A percentile compares a stretch with the other conserved stretches of the same genome.
Conservation (phyloP, 768 basidiomycete species). For the Macrolepiota fuliginosa region DNA sequence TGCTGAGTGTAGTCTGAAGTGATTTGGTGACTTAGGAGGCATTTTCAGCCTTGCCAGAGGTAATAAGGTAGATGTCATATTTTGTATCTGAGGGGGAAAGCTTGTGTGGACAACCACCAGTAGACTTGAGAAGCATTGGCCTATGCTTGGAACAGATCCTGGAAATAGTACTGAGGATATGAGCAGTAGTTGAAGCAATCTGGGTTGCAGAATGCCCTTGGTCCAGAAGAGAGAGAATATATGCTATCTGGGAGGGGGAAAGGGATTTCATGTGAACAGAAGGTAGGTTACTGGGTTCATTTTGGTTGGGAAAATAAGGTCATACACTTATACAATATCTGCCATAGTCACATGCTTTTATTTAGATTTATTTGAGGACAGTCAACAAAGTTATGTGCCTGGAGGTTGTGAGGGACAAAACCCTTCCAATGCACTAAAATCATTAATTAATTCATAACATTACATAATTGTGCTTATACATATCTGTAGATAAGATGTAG, state of each 20-base stretch:
- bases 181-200: background rate
- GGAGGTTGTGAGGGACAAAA: no score
- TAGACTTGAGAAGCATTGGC: background rate
- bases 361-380: background rate
- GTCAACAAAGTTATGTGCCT: background rate
- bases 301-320: background rate
- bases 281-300: background rate
- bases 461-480: no score
- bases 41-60: background rate
- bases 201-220: background rate
- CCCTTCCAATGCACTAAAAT: no score
- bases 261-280: background rate
- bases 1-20: background rate
- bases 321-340: background rate
- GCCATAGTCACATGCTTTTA: background rate
- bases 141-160: background rate
- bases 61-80: background rate
- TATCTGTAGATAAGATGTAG: no score
- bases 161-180: background rate
- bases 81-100: background rate
- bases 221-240: background rate
- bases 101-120: background rate
- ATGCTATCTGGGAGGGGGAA: background rate
- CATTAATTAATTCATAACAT: no score
- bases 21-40: background rate